A percentile compares a stretch with the other conserved stretches of the same genome.
These are phyloP conservation scores for Phaeophleospora eucalypticola DNA, from an alignment of 2,329 filamentous ascomycete genomes.

Conservation along the genomic window DNA sequence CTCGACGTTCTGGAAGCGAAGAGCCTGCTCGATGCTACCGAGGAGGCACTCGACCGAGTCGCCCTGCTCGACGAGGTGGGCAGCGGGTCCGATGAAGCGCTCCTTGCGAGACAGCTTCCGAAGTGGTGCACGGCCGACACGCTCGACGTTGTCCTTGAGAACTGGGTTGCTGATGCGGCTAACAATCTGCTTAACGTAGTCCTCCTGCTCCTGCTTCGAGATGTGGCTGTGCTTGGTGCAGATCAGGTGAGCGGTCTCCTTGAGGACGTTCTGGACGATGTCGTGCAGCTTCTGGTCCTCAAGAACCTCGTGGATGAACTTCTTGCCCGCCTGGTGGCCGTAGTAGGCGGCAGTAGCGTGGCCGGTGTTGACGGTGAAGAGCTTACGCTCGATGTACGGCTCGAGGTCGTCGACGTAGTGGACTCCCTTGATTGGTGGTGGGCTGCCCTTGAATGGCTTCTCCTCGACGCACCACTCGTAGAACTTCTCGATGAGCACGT, in stretches of 20 bases:
- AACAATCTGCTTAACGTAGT: constrained; percentile 90
- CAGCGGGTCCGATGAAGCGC: constrained; percentile 88
- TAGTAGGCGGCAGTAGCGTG: constrained; percentile 96
- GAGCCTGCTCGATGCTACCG: constrained; percentile 81
- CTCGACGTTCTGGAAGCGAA: constrained; percentile 92
- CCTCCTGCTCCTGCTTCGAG: constrained; percentile 66
- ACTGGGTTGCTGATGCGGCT: constrained; percentile 89
- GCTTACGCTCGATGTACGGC: constrained; percentile 98
- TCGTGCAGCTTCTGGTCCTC: constrained; percentile 73
- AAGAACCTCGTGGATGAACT: constrained; percentile 84
- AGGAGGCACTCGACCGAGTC: constrained; percentile 70
- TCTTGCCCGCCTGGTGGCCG: constrained; percentile 80
- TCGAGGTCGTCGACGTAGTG: constrained; percentile 88
- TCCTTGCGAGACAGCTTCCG: constrained; percentile 94
- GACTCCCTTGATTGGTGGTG: constrained; percentile 73
- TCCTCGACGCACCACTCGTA: constrained; percentile 97
- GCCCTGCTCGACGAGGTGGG: constrained; percentile 78
- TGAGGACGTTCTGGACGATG: constrained; percentile 73
- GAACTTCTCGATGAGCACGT: constrained; percentile 97
- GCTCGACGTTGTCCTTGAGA: constrained; percentile 87
- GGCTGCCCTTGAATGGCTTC: constrained; percentile 71
- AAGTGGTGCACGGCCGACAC: constrained; percentile 89
- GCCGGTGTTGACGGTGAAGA: constrained; percentile 98
- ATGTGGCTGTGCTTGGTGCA: constrained; percentile 76
- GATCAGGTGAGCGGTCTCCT: constrained; percentile 83